Percentiles rank a stretch among this genome's conserved stretches.
These are phyloP conservation scores for Flammula alnicola DNA, from an alignment of 1,284 basidiomycete genomes.

Conservation along the genomic window DNA sequence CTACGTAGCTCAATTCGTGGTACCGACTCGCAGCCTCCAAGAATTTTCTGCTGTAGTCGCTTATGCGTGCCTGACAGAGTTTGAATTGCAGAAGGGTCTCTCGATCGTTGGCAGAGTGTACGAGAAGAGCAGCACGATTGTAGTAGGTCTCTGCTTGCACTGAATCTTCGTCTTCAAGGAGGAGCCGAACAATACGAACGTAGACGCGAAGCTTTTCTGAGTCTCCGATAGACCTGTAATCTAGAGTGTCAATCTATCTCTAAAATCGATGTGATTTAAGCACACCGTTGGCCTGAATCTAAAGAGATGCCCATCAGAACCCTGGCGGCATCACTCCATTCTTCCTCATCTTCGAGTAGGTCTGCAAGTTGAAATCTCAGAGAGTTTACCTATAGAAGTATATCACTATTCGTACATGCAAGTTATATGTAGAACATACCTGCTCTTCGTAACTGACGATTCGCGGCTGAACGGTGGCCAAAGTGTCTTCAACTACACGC, in stretches of 20 bases:
- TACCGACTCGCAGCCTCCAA: conserved; percentile 94
- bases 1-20: conserved; percentile 90
- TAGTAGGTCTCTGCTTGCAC: conserved; percentile 96
- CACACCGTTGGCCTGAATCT: conserved; percentile 86
- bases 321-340: conserved; percentile 91
- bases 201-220: conserved; percentile 90
- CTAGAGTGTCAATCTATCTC: conserved; percentile 1
- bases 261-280: not conserved
- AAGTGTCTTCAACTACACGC: conserved; percentile 71
- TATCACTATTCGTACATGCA: conserved; percentile 13
- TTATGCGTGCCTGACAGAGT: conserved; percentile 90
- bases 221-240: conserved; percentile 71
- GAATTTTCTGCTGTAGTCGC: conserved; percentile 91
- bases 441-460: conserved; percentile 94
- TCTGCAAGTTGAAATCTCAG: conserved; percentile 88
- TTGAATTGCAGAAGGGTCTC: conserved; percentile 84
- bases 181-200: conserved; percentile 91
- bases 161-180: conserved; percentile 95
- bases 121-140: conserved; percentile 91
- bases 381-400: conserved; percentile 67
- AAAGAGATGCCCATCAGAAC: conserved; percentile 91
- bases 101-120: conserved; percentile 78
- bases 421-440: conserved; percentile 49
- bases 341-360: conserved; percentile 88
- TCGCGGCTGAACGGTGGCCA: conserved; percentile 75